Base-by-base conservation (phyloP, 75 land plant species). In the Selaginella moellendorffii region DNA sequence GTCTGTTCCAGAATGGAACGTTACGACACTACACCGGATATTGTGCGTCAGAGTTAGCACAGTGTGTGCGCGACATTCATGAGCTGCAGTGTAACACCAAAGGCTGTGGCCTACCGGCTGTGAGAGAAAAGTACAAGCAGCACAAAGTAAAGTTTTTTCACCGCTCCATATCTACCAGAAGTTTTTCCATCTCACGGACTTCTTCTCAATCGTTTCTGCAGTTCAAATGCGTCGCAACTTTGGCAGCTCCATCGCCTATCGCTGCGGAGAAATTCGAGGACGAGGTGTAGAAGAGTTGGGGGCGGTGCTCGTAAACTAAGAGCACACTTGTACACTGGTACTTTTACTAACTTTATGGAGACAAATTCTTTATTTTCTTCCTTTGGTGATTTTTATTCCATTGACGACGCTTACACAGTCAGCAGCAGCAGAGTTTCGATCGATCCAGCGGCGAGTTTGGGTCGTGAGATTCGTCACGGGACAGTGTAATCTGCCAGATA, bases 71-170 rank as follows among this genome's bases (percentile, higher is more conserved):
- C 31, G 83, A 70, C 1, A 71, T 92, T 17, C 86, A 82, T 65
- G 74, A 71, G 1, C 77, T 87, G 18, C 81, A 76, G 61, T 66
- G 70, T 23, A 79, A 79, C 59, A 73, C 69, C 2, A 65, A 77
- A 24, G 68, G 61, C 53, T 81, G 80, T 46, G 76, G 68, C 52
- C 61, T 92, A 66, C 89, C 97, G 19, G 88, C 93, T 2, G 77
- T 87, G 25, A 78, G 97, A 27, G 93, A 87, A 68, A 92, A 92
- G 65, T 92, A 92, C 72, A 85, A 81, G 54, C 89, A 83, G 64
- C 93, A 92, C 68, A 92, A 87, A 92, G 90, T 88, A 62, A 53
- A n/a, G n/a, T n/a, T n/a, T n/a, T n/a, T n/a, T 29, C 29, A 5
- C 14, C 10, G 5, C 5, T 36, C 5, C 14, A 36, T 36, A 36